Percentiles rank a stretch among this genome's conserved stretches.
phyloP scores from a whole-genome alignment of 352 stramenopile species.

The Globisporangium uncinulatum region DNA sequence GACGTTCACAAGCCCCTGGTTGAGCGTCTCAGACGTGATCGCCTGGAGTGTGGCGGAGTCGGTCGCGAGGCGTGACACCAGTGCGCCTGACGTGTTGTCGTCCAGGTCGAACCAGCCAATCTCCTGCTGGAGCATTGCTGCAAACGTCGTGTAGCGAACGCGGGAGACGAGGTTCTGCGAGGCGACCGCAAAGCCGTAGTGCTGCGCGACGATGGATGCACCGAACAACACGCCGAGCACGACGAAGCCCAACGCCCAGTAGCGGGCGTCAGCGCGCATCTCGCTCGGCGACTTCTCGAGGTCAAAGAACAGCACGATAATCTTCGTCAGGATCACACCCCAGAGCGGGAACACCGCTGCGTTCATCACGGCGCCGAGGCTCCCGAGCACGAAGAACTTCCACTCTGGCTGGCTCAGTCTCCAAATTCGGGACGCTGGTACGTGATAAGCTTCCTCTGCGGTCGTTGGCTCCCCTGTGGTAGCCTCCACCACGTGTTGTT shows the following conservation, averaged over 20 bases:
- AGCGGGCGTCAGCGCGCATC: constrained; percentile 29
- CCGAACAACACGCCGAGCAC: constrained; percentile 31
- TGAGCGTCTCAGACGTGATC: constrained; percentile 65
- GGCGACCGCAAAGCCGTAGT: constrained; percentile 51
- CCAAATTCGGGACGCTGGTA: constrained; percentile 37
- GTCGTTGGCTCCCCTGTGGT: background rate
- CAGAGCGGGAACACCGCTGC: constrained; percentile 38
- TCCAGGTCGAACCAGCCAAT: constrained; percentile 71
- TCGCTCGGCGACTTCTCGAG: constrained; percentile 29
- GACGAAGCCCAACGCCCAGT: constrained; percentile 33
- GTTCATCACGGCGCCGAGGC: constrained; percentile 32
- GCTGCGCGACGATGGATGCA: constrained; percentile 33
- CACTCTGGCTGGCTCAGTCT: constrained; percentile 34
- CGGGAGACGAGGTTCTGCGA: constrained; percentile 42
- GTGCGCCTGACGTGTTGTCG: constrained; percentile 51
- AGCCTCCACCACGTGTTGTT: background rate
- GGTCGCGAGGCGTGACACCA: constrained; percentile 56
- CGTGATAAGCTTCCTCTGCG: constrained; percentile 16
- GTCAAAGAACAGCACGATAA: constrained; percentile 48
- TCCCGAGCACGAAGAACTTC: constrained; percentile 39
- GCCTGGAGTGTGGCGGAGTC: constrained; percentile 74
- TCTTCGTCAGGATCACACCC: constrained; percentile 46
- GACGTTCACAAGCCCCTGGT: constrained; percentile 40
- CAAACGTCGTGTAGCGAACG: constrained; percentile 36
- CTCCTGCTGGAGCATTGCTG: constrained; percentile 64